These are phyloP conservation scores for Sporothrix brasiliensis DNA, from an alignment of 2,329 filamentous ascomycete genomes.

Conservation along the genomic window DNA sequence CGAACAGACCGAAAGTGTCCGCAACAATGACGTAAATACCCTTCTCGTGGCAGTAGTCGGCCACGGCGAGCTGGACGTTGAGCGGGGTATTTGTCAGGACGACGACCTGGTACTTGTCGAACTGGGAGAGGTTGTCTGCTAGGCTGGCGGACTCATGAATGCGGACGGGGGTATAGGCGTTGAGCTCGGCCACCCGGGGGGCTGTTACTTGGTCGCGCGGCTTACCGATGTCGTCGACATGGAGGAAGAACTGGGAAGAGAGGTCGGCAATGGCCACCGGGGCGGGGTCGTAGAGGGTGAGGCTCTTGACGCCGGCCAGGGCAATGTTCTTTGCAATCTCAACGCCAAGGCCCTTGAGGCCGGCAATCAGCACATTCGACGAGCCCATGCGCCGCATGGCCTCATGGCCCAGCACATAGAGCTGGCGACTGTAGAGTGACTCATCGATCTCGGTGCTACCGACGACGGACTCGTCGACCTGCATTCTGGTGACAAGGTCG, in stretches of 20 bases:
- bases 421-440: slow-evolving; percentile 73
- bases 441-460: slow-evolving; percentile 67
- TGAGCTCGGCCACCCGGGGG: slow-evolving; percentile 89
- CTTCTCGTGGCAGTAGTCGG: slow-evolving; percentile 92
- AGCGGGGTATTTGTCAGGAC: slow-evolving; percentile 85
- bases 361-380: slow-evolving; percentile 90
- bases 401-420: slow-evolving; percentile 71
- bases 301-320: slow-evolving; percentile 94
- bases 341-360: slow-evolving; percentile 90
- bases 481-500: slow-evolving; percentile 66
- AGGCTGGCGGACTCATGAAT: slow-evolving; percentile 72
- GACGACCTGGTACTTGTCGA: slow-evolving; percentile 90
- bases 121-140: slow-evolving; percentile 73
- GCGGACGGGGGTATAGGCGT: slow-evolving; percentile 90
- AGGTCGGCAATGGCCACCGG: slow-evolving; percentile 84
- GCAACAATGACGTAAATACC: slow-evolving; percentile 86
- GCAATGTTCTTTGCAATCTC: slow-evolving; percentile 99
- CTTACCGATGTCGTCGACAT: slow-evolving; percentile 84
- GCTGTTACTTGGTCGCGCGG: slow-evolving; percentile 84
- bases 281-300: slow-evolving; percentile 88
- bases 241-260: slow-evolving; percentile 96
- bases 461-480: slow-evolving; percentile 62
- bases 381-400: slow-evolving; percentile 99
- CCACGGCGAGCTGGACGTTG: slow-evolving; percentile 77
- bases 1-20: slow-evolving; percentile 92